These are phyloP conservation scores for Clitopilus passeckerianus DNA, from an alignment of 768 basidiomycete species.

Conservation along the genomic window DNA sequence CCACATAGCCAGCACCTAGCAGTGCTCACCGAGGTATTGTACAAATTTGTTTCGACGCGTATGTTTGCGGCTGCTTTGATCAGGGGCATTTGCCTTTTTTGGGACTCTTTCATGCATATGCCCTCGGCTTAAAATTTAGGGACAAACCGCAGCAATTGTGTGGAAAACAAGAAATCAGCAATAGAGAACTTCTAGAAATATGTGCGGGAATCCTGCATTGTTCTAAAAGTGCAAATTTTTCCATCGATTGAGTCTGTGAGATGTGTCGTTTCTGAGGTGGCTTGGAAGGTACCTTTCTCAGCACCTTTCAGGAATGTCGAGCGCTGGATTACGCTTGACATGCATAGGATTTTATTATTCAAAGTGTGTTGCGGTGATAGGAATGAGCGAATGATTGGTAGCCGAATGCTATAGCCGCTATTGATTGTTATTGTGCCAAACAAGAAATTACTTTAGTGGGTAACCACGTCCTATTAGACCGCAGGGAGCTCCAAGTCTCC, in stretches of 20 bases:
- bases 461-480: slow-evolving; percentile 1
- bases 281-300: neutral
- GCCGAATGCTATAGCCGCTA: neutral
- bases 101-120: neutral
- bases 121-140: neutral
- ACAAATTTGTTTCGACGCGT: neutral
- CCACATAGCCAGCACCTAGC: neutral
- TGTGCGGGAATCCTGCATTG: neutral
- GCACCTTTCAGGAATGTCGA: neutral
- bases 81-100: neutral
- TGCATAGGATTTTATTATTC: neutral
- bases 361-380: neutral
- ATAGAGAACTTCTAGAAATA: neutral
- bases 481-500: slow-evolving; percentile 5
- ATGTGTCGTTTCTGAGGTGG: neutral
- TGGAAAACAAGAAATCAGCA: neutral
- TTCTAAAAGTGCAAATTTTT: slow-evolving; percentile 6
- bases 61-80: neutral
- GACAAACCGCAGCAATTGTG: neutral
- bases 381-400: neutral
- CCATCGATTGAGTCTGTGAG: slow-evolving; percentile 4
- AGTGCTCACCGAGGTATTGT: neutral
- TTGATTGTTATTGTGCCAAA: slow-evolving; percentile 1
- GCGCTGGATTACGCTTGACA: neutral
- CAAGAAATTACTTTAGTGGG: neutral